phyloP scores from a whole-genome alignment of 2,329 filamentous ascomycete genomes.

The Didymosphaeria variabile region DNA sequence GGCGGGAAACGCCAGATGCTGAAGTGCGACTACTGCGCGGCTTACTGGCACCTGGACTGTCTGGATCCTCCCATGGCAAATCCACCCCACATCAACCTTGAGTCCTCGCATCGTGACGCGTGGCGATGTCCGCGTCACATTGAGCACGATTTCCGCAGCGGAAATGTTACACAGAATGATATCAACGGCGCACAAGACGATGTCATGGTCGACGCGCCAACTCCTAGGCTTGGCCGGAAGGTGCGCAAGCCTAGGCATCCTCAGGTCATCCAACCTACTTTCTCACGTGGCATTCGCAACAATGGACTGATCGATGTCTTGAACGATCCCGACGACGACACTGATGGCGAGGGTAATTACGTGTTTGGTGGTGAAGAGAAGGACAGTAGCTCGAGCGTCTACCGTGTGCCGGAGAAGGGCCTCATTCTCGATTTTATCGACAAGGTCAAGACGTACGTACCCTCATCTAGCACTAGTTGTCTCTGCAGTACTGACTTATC shows the following conservation, averaged over 20 bases:
- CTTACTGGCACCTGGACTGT: conserved; percentile 93
- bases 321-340: conserved; percentile 55
- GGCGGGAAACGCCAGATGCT: conserved; percentile 76
- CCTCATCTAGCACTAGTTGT: conserved; percentile 13
- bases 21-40: conserved; percentile 82
- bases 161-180: conserved; percentile 43
- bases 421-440: conserved; percentile 69
- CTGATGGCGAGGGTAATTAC: conserved; percentile 53
- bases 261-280: conserved; percentile 56
- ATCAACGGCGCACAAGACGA: conserved; percentile 39
- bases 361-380: conserved; percentile 55
- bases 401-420: conserved; percentile 56
- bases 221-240: conserved; percentile 48
- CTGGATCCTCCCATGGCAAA: conserved; percentile 83
- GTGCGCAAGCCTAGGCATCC: conserved; percentile 61
- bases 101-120: conserved; percentile 68
- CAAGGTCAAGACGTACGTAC: conserved; percentile 60
- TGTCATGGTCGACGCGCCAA: conserved; percentile 40
- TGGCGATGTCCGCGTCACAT: conserved; percentile 92
- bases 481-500: conserved; percentile 25
- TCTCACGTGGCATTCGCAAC: conserved; percentile 68
- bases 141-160: conserved; percentile 72
- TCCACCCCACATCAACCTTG: conserved; percentile 67
- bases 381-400: conserved; percentile 50
- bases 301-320: conserved; percentile 58